phyloP scores from a whole-genome alignment of 352 stramenopile species.

The Discostella stelligera region DNA sequence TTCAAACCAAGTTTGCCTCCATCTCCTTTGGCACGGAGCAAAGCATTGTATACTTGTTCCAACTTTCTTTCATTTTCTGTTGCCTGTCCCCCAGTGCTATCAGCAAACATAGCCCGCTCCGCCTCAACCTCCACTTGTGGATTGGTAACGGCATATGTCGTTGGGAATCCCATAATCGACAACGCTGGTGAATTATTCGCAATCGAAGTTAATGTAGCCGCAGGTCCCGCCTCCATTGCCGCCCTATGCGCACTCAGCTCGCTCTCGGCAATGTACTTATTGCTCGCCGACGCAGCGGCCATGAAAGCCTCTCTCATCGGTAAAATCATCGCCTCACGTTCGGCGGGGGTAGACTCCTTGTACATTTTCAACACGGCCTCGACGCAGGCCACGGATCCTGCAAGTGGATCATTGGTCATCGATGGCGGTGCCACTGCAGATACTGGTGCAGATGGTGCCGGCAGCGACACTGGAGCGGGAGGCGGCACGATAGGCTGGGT shows the following conservation, averaged over 20 bases:
- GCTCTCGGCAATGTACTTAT: conserved; percentile 38
- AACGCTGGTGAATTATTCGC: background rate
- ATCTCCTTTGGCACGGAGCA: conserved; percentile 53
- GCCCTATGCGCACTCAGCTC: conserved; percentile 12
- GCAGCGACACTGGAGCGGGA: background rate
- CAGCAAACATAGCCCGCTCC: background rate
- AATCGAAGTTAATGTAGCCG: conserved; percentile 1
- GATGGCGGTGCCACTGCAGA: conserved; percentile 8
- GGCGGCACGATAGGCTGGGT: conserved; percentile 4
- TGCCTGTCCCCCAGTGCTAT: background rate
- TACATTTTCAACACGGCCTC: conserved; percentile 75
- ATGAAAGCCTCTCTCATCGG: conserved; percentile 65
- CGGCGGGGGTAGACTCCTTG: conserved; percentile 55
- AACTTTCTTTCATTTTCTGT: conserved; percentile 57
- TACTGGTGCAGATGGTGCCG: background rate
- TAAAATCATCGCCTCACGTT: conserved; percentile 56
- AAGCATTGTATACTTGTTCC: conserved; percentile 59
- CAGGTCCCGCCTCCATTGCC: conserved; percentile 11
- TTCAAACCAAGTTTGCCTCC: conserved; percentile 66
- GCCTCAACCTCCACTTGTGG: conserved; percentile 1
- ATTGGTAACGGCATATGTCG: conserved; percentile 14
- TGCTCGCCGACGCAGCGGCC: conserved; percentile 46
- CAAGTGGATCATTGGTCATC: conserved; percentile 31
- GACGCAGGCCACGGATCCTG: conserved; percentile 64
- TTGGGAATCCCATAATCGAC: conserved; percentile 22